Conservation (phyloP, 768 basidiomycete species). For the Trametes meyenii region DNA sequence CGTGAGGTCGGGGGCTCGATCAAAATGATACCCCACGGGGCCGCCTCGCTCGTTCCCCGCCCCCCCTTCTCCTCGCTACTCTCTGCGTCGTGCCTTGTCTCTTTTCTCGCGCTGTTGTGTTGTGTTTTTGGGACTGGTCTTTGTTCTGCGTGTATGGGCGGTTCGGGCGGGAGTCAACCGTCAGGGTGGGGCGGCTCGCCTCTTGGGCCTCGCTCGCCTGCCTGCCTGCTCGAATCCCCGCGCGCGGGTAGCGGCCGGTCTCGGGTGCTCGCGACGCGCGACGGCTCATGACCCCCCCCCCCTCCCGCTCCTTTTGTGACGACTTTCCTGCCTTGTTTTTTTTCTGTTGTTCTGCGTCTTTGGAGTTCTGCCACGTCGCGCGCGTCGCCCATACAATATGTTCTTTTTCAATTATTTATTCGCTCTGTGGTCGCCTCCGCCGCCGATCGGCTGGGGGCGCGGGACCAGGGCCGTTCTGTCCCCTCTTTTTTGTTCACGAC, state of each 20-base stretch:
- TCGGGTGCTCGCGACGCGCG: not conserved
- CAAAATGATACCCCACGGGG: slow-evolving; percentile 14
- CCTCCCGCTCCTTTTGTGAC: slow-evolving; percentile 14
- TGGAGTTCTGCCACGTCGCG: not conserved
- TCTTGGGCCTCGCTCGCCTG: not conserved
- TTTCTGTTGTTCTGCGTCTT: not conserved
- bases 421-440: slow-evolving; percentile 8
- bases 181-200: not conserved
- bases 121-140: slow-evolving; percentile 11
- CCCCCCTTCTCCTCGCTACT: not conserved
- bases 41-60: not conserved
- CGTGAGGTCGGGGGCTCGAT: not conserved
- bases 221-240: not conserved
- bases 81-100: not conserved
- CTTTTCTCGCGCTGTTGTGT: slow-evolving; percentile 6
- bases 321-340: slow-evolving; percentile 3
- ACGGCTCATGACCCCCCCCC: slow-evolving; percentile 8
- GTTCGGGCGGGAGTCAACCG: not conserved
- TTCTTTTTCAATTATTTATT: slow-evolving; percentile 12
- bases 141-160: slow-evolving; percentile 9
- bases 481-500: not conserved
- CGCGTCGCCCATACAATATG: slow-evolving; percentile 14
- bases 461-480: not conserved
- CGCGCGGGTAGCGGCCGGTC: not conserved
- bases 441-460: not conserved